Conservation (phyloP, 768 basidiomycete species). For the Pisolithus orientalis region DNA sequence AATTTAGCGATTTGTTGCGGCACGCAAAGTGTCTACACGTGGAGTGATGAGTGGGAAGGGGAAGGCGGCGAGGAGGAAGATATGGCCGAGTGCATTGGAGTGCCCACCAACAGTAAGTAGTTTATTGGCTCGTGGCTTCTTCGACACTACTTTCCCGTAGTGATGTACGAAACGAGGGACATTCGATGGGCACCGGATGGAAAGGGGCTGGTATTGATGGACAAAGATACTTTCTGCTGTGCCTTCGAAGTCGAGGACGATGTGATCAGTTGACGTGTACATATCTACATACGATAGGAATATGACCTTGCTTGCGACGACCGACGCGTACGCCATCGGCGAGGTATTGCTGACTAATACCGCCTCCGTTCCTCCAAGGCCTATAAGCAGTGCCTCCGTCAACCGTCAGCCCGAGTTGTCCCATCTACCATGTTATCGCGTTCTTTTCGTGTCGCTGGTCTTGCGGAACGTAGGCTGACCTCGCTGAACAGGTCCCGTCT, state of each 20-base stretch:
- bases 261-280: not conserved
- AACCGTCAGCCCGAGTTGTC: not conserved
- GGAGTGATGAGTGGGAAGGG: constrained; percentile 79
- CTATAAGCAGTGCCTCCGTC: no score
- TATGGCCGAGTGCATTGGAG: constrained; percentile 85
- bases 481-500: constrained; percentile 26
- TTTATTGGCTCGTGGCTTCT: constrained; percentile 5
- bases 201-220: constrained; percentile 68
- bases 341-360: not conserved
- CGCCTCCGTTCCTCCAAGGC: not conserved
- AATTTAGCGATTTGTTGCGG: constrained; percentile 64
- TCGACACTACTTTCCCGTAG: constrained; percentile 28
- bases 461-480: constrained; percentile 36
- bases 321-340: not conserved
- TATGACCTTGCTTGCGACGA: not conserved
- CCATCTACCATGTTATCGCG: constrained; percentile 51
- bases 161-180: constrained; percentile 65
- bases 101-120: constrained; percentile 69
- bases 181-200: constrained; percentile 84
- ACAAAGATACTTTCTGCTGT: constrained; percentile 79
- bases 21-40: constrained; percentile 60
- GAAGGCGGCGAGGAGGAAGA: constrained; percentile 57
- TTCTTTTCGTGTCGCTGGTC: constrained; percentile 47
- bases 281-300: no score
- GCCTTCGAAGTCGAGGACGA: constrained; percentile 71